phyloP scores from a whole-genome alignment of 495 filamentous ascomycete species.

The Massariosphaeria phaeospora region DNA sequence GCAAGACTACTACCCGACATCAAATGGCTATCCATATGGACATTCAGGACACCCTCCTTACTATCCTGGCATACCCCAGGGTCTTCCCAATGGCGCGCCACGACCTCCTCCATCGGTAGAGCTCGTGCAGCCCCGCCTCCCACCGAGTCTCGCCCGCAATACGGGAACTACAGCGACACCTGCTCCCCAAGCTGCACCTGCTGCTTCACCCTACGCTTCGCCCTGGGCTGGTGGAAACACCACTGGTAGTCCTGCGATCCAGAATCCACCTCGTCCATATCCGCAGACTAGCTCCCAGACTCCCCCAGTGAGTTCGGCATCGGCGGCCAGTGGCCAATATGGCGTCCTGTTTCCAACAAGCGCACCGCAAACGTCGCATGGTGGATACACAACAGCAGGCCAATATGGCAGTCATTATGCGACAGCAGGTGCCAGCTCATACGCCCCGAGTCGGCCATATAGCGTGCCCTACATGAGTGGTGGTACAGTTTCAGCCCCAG shows the following conservation, averaged over 20 bases:
- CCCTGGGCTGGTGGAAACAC: constrained; percentile 28
- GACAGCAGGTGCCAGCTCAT: constrained; percentile 19
- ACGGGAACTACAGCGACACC: constrained; percentile 4
- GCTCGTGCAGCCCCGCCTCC: constrained; percentile 17
- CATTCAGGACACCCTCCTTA: constrained; percentile 2
- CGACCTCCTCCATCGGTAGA: not conserved
- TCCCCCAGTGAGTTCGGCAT: constrained; percentile 5
- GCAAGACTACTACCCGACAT: constrained; percentile 19
- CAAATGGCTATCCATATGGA: constrained; percentile 17
- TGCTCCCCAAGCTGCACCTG: not conserved
- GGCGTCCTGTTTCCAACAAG: constrained; percentile 24
- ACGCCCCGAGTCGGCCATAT: constrained; percentile 13
- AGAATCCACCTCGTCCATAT: constrained; percentile 12
- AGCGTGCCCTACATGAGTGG: no score
- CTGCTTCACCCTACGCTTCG: constrained; percentile 27
- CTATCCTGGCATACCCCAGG: constrained; percentile 14
- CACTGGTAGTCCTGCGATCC: not conserved
- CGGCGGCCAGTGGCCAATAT: constrained; percentile 18
- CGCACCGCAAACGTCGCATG: constrained; percentile 2
- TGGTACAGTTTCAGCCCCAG: not conserved
- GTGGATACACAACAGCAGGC: constrained; percentile 5
- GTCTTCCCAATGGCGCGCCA: constrained; percentile 14
- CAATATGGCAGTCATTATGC: constrained; percentile 7
- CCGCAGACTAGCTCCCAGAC: constrained; percentile 10
- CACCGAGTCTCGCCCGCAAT: constrained; percentile 25